phyloP scores from a whole-genome alignment of 176 grass and related monocot genomes.

The Calamus simplicifolius region DNA sequence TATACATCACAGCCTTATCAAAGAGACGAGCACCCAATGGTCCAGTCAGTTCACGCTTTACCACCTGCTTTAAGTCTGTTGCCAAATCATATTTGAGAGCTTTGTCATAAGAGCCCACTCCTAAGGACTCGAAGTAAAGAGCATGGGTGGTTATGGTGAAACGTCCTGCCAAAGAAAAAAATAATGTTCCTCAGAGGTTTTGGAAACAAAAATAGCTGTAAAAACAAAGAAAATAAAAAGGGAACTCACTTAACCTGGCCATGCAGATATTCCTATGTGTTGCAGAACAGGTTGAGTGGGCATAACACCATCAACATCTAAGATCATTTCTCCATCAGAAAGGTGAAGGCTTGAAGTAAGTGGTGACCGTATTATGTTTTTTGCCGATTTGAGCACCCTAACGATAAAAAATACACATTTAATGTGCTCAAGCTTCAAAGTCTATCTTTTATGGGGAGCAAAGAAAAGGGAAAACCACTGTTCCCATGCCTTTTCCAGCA shows the following conservation, averaged over 20 bases:
- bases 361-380: conserved; percentile 26
- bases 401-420: neutral
- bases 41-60: conserved; percentile 77
- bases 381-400: conserved; percentile 52
- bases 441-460: no score
- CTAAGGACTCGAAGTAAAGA: conserved; percentile 81
- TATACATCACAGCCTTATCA: conserved; percentile 93
- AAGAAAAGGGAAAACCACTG: no score
- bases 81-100: conserved; percentile 62
- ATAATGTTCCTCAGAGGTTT: conserved; percentile 22
- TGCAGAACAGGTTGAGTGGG: conserved; percentile 74
- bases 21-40: conserved; percentile 93
- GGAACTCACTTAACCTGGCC: conserved; percentile 82
- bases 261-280: conserved; percentile 69
- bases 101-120: conserved; percentile 53
- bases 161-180: conserved; percentile 50
- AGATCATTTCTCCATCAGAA: conserved; percentile 54
- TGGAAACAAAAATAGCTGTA: conserved; percentile 4
- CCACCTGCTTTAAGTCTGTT: conserved; percentile 57
- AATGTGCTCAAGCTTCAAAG: no score
- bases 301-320: conserved; percentile 54
- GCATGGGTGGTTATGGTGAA: conserved; percentile 82
- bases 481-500: no score
- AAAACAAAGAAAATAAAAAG: conserved; percentile 43
- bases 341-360: conserved; percentile 40